Percentiles rank a stretch among this genome's conserved stretches.
Evolutionary conservation across 192 early-diverging fungal species (phyloP).

Genomic region (Gaertneriomyces sp.): DNA sequence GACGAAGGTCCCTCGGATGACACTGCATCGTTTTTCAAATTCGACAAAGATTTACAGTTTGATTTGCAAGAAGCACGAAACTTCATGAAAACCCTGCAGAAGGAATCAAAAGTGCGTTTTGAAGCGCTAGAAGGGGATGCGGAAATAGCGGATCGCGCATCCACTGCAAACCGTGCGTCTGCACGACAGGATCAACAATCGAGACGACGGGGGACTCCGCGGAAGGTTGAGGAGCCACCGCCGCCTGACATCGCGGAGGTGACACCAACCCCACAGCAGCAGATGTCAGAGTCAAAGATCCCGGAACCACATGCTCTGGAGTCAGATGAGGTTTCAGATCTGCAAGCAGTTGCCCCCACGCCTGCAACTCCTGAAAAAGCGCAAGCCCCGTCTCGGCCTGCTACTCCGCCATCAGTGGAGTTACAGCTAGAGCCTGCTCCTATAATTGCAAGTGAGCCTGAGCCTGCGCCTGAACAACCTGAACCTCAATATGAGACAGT

Average conservation of each 20-base stretch:
- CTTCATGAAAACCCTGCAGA: slow-evolving; percentile 18
- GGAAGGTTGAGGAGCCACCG: not conserved
- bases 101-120: slow-evolving; percentile 10
- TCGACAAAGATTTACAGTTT: slow-evolving; percentile 15
- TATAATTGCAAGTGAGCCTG: no score
- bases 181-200: not conserved
- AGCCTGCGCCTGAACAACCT: no score
- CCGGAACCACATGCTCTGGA: no score
- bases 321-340: no score
- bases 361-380: no score
- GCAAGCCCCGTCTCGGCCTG: no score
- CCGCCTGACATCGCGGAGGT: not conserved
- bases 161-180: not conserved
- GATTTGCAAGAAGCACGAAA: slow-evolving; percentile 18
- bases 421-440: no score
- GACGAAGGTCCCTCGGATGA: no score
- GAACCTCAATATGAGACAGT: no score
- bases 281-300: slow-evolving; percentile 1
- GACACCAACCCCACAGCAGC: not conserved
- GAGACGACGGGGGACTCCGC: not conserved
- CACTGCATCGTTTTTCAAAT: slow-evolving; percentile 10
- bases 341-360: no score
- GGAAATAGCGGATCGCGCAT: no score
- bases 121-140: slow-evolving; percentile 6
- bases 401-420: no score